These are phyloP conservation scores for Phaseolus coccineus DNA, from an alignment of 331 rosid genomes.

Conservation along the genomic window DNA sequence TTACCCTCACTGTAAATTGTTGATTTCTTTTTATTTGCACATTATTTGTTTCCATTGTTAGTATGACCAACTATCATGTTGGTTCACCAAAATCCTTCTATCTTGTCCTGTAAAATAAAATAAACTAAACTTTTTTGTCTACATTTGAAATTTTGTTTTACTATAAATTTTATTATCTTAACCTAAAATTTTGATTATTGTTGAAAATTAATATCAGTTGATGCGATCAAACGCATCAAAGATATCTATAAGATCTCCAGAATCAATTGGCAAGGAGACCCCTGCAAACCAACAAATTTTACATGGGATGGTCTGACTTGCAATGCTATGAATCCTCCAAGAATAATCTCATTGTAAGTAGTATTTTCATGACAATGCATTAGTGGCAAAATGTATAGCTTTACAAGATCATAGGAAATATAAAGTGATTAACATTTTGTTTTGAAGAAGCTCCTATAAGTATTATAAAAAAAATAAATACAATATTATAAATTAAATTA, in stretches of 20 bases:
- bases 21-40: too few relatives aligned
- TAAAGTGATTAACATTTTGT: background rate
- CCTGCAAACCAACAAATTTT: background rate
- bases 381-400: too few relatives aligned
- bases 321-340: background rate
- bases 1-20: too few relatives aligned
- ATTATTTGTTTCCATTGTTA: too few relatives aligned
- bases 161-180: background rate
- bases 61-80: too few relatives aligned
- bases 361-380: too few relatives aligned
- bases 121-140: too few relatives aligned
- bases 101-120: too few relatives aligned
- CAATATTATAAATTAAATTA: too few relatives aligned
- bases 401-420: background rate
- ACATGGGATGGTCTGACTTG: conserved; percentile 35
- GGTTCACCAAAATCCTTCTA: too few relatives aligned
- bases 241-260: background rate
- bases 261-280: conserved; percentile 46
- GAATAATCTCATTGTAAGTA: conserved; percentile 42
- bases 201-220: background rate
- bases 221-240: conserved; percentile 29
- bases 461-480: too few relatives aligned
- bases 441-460: too few relatives aligned
- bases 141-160: background rate
- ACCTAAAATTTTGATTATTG: background rate